These are phyloP conservation scores for Scopulariopsis brevicaulis DNA, from an alignment of 2,329 filamentous ascomycete genomes.

Conservation along the genomic window DNA sequence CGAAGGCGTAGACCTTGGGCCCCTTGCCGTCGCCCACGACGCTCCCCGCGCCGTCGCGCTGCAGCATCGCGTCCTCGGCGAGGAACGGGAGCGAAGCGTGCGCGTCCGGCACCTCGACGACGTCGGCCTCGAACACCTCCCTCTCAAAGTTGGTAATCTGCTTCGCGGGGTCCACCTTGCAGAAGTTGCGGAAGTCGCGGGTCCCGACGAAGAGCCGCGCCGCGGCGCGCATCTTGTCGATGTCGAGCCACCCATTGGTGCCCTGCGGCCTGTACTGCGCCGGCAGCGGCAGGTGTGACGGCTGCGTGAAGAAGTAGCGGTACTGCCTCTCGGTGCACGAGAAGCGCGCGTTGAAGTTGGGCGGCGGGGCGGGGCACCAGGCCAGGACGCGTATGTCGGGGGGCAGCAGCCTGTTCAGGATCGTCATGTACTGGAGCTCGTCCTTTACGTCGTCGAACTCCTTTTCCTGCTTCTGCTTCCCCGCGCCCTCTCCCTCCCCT, in stretches of 20 bases:
- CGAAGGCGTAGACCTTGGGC: slow-evolving; percentile 75
- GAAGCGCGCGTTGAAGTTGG: slow-evolving; percentile 81
- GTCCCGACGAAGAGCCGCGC: slow-evolving; percentile 70
- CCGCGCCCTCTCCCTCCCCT: slow-evolving; percentile 14
- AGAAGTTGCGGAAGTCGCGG: slow-evolving; percentile 95
- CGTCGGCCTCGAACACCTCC: slow-evolving; percentile 67
- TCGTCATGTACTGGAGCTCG: slow-evolving; percentile 72
- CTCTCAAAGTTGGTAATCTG: slow-evolving; percentile 77
- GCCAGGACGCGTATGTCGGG: slow-evolving; percentile 83
- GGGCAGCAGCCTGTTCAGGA: slow-evolving; percentile 81
- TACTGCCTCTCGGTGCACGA: slow-evolving; percentile 86
- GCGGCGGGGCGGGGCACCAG: slow-evolving; percentile 78
- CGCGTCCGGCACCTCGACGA: slow-evolving; percentile 54
- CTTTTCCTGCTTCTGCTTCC: slow-evolving; percentile 11
- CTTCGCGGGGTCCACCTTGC: slow-evolving; percentile 84
- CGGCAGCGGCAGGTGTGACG: slow-evolving; percentile 60
- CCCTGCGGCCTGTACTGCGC: slow-evolving; percentile 11
- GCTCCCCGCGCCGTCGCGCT: background rate
- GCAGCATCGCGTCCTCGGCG: slow-evolving; percentile 18
- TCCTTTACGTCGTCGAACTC: slow-evolving; percentile 59
- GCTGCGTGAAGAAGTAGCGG: slow-evolving; percentile 96
- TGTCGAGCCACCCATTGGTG: slow-evolving; percentile 63
- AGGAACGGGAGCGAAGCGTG: slow-evolving; percentile 46
- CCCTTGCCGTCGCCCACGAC: slow-evolving; percentile 9
- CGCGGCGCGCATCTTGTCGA: slow-evolving; percentile 73